Evolutionary conservation across 352 stramenopile species (phyloP).

Genomic region (Pythium aristosporum): DNA sequence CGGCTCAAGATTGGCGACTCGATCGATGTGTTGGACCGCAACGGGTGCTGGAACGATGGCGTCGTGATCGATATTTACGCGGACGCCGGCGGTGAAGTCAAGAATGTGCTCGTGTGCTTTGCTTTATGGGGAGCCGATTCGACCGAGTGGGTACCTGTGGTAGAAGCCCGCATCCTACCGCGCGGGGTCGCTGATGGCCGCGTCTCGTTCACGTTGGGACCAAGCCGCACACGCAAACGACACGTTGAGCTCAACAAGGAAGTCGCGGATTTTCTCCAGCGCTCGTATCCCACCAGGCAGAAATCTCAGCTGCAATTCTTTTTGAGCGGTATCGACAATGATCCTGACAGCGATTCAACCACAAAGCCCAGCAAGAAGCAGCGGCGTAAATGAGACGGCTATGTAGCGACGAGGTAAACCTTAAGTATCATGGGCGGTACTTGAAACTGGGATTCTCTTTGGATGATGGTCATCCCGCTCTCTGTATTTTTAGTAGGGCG

Average conservation of each 20-base stretch:
- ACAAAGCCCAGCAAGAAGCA: conserved; percentile 22
- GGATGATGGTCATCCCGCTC: background rate
- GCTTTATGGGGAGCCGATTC: conserved; percentile 55
- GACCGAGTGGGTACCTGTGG: conserved; percentile 69
- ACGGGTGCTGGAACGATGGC: conserved; percentile 80
- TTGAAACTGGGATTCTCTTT: background rate
- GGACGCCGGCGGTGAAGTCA: conserved; percentile 38
- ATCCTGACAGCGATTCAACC: background rate
- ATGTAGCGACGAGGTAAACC: conserved; percentile 7
- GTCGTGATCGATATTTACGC: conserved; percentile 62
- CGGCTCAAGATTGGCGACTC: conserved; percentile 53
- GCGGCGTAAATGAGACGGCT: conserved; percentile 4
- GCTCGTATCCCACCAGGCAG: conserved; percentile 47
- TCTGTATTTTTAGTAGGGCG: background rate
- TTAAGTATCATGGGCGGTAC: conserved; percentile 16
- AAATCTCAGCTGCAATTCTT: background rate
- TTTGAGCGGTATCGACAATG: background rate
- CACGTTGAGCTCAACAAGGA: conserved; percentile 48
- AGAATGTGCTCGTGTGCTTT: conserved; percentile 68
- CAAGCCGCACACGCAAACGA: conserved; percentile 38
- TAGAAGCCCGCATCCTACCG: conserved; percentile 71
- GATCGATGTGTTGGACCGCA: conserved; percentile 77
- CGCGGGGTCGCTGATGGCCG: conserved; percentile 58
- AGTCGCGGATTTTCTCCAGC: conserved; percentile 50
- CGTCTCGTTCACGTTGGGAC: conserved; percentile 39